Evolutionary conservation across 2,329 filamentous ascomycete species (phyloP), one percentile per base, ranked within the genome.

Genomic region (Chrysoporthe puriensis): DNA sequence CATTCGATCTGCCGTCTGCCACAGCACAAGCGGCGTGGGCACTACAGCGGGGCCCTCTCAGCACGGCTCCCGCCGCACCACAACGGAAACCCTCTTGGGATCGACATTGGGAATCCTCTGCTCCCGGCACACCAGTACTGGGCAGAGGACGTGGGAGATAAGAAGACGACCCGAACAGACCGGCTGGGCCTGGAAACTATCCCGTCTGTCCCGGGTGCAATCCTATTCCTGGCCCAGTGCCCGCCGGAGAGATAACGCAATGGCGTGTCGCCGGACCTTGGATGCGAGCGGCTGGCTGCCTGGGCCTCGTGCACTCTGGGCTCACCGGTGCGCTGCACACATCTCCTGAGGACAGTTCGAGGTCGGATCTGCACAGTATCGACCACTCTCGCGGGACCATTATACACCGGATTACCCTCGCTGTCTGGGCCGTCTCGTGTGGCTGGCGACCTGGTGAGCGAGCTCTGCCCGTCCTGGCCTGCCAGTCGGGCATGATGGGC

Each of bases 241-340:
- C 36, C 21, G 21, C 16, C 44, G 26, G 26, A 32, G 44, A 46
- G 21, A 62, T n/a, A 36, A 50, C 59, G 59, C 59, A 50, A 34
- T 62, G 59, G 59, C 43, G 44, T 13, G 21, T 50, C 59, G 59
- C 59, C 59, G 44, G 40, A 62, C 26, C 44, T 40, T 21, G 44
- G 26, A 62, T 50, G 54, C 34, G 54, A 54, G 59, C 43, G 59
- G 59, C 32, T 52, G 59, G 43, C 44, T 62, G 59, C 59, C 44
- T 62, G 59, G 59, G 32, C 36, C 21, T 18, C 21, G n/a, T 59
- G 44, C 59, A 36, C 44, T 18, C 14, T 21, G 59, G 43, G 9
- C 42, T n/a, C 34, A 16, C 21, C 13, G 26, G 26, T 36, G 13
- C 11, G 14, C 44, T 46, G 18, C 44, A 46, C 44, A 26, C 26